Base-by-base conservation (phyloP, 352 stramenopile genomes). In the Elongisporangium anandrum region DNA sequence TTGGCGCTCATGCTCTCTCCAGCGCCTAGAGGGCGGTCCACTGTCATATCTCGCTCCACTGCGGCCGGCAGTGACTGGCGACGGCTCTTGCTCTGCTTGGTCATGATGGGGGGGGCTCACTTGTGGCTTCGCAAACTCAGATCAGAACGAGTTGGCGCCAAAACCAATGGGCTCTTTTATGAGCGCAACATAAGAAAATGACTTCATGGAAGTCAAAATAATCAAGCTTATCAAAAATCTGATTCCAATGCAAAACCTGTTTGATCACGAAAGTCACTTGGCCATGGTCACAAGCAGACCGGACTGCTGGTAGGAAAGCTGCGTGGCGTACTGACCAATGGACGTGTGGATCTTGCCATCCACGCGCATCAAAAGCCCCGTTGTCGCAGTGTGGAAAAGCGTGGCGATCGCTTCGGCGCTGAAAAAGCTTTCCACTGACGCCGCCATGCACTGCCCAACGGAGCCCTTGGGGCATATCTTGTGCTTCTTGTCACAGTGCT, bases 291-390 rank as follows among this genome's bases (percentile, higher is more conserved):
- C 81, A 13, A 93, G 66, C 54, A 95, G 61, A 7, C 61, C 79
- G 24, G 93, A 75, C 70, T 95, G 85, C 29, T 77, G 66, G 60
- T 95, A 95, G 47, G 74, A 81, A 26, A 95, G 59, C 29, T 71
- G 64, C 34, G 81, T 87, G 47, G 73, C 54, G 54, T 88, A 95
- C 41, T 65, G 70, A 23, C 83, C 83, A 22, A 95, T 91, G 4
- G 78, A 79, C 10, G 79, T 75, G 24, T 66, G 66, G 49, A 95
- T 87, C 20, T 76, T 92, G 23, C 85, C 85, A 60, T 95, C 90
- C 24, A 95, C 80, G 41, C 76, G 70, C 83, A 95, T 91, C 22
- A 95, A 51, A 26, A 95, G 58, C 1, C 82, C 85, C 15, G 81
- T 77, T 13, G 80, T 91, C 47, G 86, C 70, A 4, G 83, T 85